These are phyloP conservation scores for Fraxinus ornus DNA, from an alignment of 305 asterid species.

Conservation along the genomic window DNA sequence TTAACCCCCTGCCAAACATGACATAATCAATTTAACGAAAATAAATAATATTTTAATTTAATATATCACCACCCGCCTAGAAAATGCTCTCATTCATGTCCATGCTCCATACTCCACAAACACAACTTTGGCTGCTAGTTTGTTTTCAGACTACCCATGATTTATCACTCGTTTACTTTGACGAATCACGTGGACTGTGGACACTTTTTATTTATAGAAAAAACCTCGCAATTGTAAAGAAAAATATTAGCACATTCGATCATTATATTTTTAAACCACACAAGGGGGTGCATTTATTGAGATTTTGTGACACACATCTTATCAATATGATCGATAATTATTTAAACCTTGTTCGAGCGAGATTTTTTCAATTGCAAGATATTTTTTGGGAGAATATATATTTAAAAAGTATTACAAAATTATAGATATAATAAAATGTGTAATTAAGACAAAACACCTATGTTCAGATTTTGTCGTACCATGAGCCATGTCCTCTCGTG, in stretches of 20 bases:
- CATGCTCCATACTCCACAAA: neutral
- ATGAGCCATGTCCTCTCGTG: too few relatives aligned
- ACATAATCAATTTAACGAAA: neutral
- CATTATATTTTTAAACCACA: neutral
- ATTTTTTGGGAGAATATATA: too few relatives aligned
- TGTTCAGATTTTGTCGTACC: too few relatives aligned
- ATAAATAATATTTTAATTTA: too few relatives aligned
- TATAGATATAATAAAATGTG: too few relatives aligned
- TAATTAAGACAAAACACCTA: too few relatives aligned
- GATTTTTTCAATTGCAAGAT: too few relatives aligned
- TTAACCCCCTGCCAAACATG: too few relatives aligned
- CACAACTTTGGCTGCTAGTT: neutral
- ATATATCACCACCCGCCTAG: neutral
- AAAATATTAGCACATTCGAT: too few relatives aligned
- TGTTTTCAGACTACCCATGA: neutral
- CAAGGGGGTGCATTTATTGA: neutral
- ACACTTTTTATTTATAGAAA: neutral
- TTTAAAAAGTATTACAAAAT: too few relatives aligned
- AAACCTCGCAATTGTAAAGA: neutral
- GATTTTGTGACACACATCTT: neutral
- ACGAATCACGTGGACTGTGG: neutral
- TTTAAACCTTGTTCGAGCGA: too few relatives aligned
- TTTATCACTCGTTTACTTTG: neutral
- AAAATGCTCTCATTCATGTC: neutral
- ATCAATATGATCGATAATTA: too few relatives aligned